A percentile compares a stretch with the other conserved stretches of the same genome.
Evolutionary conservation across 495 filamentous ascomycete genomes (phyloP).

Genomic region (Lichenothelia convexa): DNA sequence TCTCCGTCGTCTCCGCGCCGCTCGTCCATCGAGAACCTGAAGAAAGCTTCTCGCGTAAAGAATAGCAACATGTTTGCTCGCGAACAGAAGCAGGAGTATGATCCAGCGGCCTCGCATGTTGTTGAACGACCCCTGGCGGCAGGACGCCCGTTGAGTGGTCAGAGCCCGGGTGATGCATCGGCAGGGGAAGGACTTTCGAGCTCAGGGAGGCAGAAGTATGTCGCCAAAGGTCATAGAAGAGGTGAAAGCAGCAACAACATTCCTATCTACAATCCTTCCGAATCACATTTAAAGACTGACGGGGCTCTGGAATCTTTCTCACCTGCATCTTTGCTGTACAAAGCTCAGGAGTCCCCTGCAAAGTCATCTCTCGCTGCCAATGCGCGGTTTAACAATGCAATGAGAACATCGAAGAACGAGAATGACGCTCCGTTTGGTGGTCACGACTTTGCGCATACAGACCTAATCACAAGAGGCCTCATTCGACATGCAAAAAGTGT

Average conservation of each 20-base stretch:
- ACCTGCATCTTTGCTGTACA: conserved; percentile 49
- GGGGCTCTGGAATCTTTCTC: conserved; percentile 20
- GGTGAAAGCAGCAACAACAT: conserved; percentile 20
- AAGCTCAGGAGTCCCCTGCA: conserved; percentile 56
- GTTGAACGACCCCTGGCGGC: conserved; percentile 62
- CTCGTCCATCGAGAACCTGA: conserved; percentile 80
- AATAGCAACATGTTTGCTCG: conserved; percentile 91
- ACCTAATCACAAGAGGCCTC: conserved; percentile 33
- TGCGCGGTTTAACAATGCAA: conserved; percentile 45
- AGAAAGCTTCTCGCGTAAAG: conserved; percentile 84
- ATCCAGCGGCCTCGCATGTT: conserved; percentile 54
- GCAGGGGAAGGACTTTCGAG: conserved; percentile 25
- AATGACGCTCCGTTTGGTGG: conserved; percentile 31
- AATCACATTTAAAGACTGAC: conserved; percentile 4
- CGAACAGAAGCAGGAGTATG: conserved; percentile 76
- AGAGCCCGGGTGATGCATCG: conserved; percentile 46
- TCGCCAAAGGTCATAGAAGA: conserved; percentile 21
- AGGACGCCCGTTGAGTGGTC: conserved; percentile 34
- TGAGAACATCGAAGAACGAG: conserved; percentile 48
- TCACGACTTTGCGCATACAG: conserved; percentile 34
- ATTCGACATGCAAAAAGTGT: conserved; percentile 86
- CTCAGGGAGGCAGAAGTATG: conserved; percentile 22
- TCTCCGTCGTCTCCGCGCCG: conserved; percentile 54
- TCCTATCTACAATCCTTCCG: conserved; percentile 16
- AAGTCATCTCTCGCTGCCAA: conserved; percentile 58